These are phyloP conservation scores for Trichosporon asahii DNA, from an alignment of 1,284 basidiomycete species.

Conservation along the genomic window DNA sequence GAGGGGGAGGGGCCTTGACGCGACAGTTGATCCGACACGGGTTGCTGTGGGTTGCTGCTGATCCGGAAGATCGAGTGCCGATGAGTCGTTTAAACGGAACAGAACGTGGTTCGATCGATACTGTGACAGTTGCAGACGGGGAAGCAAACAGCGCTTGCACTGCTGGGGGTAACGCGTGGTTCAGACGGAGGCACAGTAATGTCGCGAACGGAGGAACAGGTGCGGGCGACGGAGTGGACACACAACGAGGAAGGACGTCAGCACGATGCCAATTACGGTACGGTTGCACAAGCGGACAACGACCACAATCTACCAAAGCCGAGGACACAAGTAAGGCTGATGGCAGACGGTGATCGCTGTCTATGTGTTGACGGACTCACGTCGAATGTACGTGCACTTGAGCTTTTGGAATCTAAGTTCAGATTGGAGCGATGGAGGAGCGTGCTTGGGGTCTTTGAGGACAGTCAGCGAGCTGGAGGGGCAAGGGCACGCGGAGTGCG, in stretches of 20 bases:
- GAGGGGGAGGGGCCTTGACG: slow-evolving; percentile 3
- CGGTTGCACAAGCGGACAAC: not conserved
- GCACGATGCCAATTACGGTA: not conserved
- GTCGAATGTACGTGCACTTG: not conserved
- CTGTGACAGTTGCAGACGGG: not conserved
- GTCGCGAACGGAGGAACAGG: not conserved
- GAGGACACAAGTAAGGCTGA: not conserved
- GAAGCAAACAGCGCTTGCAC: not conserved
- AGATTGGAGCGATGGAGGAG: not conserved
- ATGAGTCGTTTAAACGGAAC: slow-evolving; percentile 7
- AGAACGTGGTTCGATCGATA: not conserved
- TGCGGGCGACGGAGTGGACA: not conserved
- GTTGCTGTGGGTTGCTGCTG: slow-evolving; percentile 3
- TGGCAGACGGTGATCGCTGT: not conserved
- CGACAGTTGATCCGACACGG: slow-evolving; percentile 3
- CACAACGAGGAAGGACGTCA: not conserved
- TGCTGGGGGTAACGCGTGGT: not conserved
- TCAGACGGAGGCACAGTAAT: not conserved
- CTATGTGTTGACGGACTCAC: not conserved
- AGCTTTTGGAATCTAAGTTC: not conserved
- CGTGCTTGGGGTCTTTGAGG: not conserved
- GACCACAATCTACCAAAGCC: not conserved
- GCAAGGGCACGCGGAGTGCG: not conserved
- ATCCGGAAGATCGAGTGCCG: slow-evolving; percentile 1
- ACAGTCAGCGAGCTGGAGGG: not conserved